These are phyloP conservation scores for Paralagenidium karlingii DNA, from an alignment of 352 stramenopile species.

Conservation along the genomic window DNA sequence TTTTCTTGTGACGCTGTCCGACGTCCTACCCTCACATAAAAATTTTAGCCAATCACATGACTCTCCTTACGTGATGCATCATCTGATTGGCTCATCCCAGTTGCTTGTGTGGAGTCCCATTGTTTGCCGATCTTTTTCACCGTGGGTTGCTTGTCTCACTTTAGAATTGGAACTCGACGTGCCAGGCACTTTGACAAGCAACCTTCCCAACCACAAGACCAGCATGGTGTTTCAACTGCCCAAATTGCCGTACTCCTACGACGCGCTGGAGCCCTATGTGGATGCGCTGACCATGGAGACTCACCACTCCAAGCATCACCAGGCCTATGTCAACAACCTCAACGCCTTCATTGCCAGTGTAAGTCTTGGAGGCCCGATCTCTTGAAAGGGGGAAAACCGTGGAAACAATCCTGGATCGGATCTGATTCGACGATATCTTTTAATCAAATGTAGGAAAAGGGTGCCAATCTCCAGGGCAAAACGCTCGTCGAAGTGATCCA, in stretches of 20 bases:
- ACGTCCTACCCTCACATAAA: too few species aligned
- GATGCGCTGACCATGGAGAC: constrained; percentile 85
- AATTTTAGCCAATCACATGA: too few species aligned
- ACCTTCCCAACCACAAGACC: too few species aligned
- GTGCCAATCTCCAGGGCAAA: constrained; percentile 53
- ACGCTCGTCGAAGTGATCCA: constrained; percentile 72
- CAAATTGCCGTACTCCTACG: constrained; percentile 78
- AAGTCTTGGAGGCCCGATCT: constrained; percentile 1
- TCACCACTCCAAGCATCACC: constrained; percentile 88
- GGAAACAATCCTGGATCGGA: background rate
- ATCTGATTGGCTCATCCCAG: too few species aligned
- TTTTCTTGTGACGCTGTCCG: too few species aligned
- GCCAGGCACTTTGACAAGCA: too few species aligned
- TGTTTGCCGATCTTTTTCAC: too few species aligned
- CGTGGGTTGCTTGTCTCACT: too few species aligned
- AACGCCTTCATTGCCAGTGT: constrained; percentile 76
- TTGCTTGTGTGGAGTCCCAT: too few species aligned
- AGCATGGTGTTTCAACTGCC: constrained; percentile 71
- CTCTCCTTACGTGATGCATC: too few species aligned
- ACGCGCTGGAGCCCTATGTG: constrained; percentile 81
- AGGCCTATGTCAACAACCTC: constrained; percentile 85
- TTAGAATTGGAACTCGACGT: too few species aligned
- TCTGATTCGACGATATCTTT: too few species aligned
- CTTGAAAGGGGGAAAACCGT: background rate
- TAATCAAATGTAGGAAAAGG: constrained; percentile 32